phyloP scores from a whole-genome alignment of 495 filamentous ascomycete genomes.

The Penicillium robsamsonii region DNA sequence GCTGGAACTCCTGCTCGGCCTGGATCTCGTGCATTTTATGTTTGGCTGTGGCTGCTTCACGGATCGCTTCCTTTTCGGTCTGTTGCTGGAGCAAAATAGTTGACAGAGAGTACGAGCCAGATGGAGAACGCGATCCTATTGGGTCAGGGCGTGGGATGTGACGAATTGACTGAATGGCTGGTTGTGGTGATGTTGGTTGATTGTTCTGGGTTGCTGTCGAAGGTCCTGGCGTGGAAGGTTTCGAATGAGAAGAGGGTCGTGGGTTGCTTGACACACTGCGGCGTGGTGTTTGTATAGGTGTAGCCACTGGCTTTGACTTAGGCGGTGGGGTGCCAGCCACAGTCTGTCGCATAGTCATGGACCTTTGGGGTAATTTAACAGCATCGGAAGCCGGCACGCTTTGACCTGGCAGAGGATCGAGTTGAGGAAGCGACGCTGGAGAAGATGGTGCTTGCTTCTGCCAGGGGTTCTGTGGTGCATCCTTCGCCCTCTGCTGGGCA shows the following conservation, averaged over 20 bases:
- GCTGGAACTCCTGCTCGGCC: constrained; percentile 91
- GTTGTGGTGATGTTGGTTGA: constrained; percentile 29
- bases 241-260: constrained; percentile 21
- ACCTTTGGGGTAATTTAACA: constrained; percentile 36
- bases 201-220: constrained; percentile 20
- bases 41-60: constrained; percentile 76
- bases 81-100: constrained; percentile 87
- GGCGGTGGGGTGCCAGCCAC: constrained; percentile 51
- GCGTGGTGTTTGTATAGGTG: constrained; percentile 27
- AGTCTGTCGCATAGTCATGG: constrained; percentile 63
- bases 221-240: constrained; percentile 23
- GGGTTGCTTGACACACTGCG: constrained; percentile 31
- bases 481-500: constrained; percentile 47
- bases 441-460: constrained; percentile 46
- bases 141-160: constrained; percentile 44
- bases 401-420: constrained; percentile 23
- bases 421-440: constrained; percentile 14
- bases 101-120: constrained; percentile 69
- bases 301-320: constrained; percentile 28
- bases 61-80: constrained; percentile 76
- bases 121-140: constrained; percentile 41
- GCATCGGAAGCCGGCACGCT: constrained; percentile 24
- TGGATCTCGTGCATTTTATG: constrained; percentile 90
- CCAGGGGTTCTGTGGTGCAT: constrained; percentile 67
- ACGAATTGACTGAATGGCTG: constrained; percentile 49